These are phyloP conservation scores for Globisporangium iwayamae DNA, from an alignment of 352 stramenopile species.

Conservation along the genomic window DNA sequence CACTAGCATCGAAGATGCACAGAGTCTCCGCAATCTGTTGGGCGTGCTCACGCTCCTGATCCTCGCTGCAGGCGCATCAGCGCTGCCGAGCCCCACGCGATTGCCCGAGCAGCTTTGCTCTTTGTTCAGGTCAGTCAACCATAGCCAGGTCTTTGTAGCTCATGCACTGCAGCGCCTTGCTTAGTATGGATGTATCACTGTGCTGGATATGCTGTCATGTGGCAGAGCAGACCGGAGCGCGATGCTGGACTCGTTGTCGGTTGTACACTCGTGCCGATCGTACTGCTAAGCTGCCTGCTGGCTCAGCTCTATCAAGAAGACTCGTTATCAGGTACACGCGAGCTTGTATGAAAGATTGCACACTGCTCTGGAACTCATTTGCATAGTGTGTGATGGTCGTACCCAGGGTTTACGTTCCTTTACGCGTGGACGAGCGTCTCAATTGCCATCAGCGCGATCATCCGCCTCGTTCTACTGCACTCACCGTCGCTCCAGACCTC, in stretches of 20 bases:
- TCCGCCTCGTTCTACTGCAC: constrained; percentile 40
- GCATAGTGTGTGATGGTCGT: no score
- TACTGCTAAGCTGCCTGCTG: constrained; percentile 56
- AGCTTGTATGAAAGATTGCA: not conserved
- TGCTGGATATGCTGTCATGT: not conserved
- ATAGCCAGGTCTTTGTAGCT: not conserved
- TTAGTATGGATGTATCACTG: not conserved
- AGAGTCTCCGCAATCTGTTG: not conserved
- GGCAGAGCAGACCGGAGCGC: constrained; percentile 38
- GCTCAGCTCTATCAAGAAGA: constrained; percentile 24
- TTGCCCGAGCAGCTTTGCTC: constrained; percentile 7
- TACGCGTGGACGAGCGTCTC: constrained; percentile 56
- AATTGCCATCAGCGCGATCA: constrained; percentile 36
- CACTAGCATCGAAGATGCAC: not conserved
- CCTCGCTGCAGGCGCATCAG: not conserved
- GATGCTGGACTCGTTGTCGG: constrained; percentile 58
- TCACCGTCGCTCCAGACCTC: constrained; percentile 33
- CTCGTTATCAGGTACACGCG: constrained; percentile 22
- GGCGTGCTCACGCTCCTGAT: constrained; percentile 7
- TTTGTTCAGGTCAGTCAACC: constrained; percentile 10
- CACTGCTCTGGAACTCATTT: not conserved
- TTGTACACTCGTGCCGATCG: constrained; percentile 52
- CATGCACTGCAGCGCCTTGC: not conserved
- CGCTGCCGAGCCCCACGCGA: constrained; percentile 2
- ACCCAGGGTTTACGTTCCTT: constrained; percentile 39